Conservation (phyloP, 2,329 filamentous ascomycete species). For the Aspergillus sp. region DNA sequence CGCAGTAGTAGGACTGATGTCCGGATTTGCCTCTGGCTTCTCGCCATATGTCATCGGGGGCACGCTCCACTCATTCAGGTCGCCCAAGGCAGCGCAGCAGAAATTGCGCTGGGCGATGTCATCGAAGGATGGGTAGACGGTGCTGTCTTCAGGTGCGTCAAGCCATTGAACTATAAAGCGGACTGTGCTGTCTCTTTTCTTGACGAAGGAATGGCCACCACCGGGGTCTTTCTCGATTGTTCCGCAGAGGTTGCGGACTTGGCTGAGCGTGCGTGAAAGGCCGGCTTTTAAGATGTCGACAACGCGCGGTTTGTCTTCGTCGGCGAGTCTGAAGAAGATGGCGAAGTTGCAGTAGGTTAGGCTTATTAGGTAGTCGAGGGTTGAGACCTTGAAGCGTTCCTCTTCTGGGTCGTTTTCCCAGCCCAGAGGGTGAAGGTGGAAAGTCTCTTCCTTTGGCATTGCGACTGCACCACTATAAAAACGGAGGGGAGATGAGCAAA, state of each 20-base stretch:
- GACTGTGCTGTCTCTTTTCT: slow-evolving; percentile 35
- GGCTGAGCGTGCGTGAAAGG: slow-evolving; percentile 39
- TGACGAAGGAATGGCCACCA: slow-evolving; percentile 40
- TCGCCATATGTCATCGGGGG: slow-evolving; percentile 35
- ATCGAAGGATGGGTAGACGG: slow-evolving; percentile 38
- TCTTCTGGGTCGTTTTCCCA: slow-evolving; percentile 42
- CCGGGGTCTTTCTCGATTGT: slow-evolving; percentile 41
- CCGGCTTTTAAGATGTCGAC: slow-evolving; percentile 32
- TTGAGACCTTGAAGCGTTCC: slow-evolving; percentile 39
- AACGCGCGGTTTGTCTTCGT: slow-evolving; percentile 28
- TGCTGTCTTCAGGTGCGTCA: slow-evolving; percentile 22
- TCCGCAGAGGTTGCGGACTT: slow-evolving; percentile 40
- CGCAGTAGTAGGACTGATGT: slow-evolving; percentile 33
- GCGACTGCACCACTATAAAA: no score
- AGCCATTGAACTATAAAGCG: slow-evolving; percentile 40
- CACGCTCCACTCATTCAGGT: slow-evolving; percentile 36
- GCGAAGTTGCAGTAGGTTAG: slow-evolving; percentile 42
- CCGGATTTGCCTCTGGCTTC: slow-evolving; percentile 36
- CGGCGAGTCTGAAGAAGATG: slow-evolving; percentile 40
- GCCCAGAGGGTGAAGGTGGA: slow-evolving; percentile 32
- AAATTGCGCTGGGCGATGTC: slow-evolving; percentile 42
- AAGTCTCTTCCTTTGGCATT: slow-evolving; percentile 31
- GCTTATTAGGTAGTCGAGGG: slow-evolving; percentile 35
- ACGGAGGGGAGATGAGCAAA: no score
- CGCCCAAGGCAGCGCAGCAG: slow-evolving; percentile 30